Evolutionary conservation across 306 rosid genomes (phyloP), one percentile per base, ranked within the genome.

Genomic region (Datisca glomerata): DNA sequence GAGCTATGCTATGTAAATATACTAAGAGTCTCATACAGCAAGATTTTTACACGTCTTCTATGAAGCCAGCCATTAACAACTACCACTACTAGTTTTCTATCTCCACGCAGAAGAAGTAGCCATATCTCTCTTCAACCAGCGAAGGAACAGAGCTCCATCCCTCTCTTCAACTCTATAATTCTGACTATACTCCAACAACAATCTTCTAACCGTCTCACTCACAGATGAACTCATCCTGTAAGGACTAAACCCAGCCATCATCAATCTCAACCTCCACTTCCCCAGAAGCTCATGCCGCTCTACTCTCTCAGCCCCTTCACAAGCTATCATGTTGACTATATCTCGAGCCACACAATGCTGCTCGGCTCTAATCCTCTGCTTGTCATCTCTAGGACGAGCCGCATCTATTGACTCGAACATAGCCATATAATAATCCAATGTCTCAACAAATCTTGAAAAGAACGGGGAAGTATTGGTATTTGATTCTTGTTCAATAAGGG

Each of bases 391-490:
- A 12, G 65, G 41, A 8, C 65, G 28, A 18, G 68, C 72, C n/a
- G 32, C 93, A 16, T 89, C 95, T 12, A 89, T 75, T 0, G 95
- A 80, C 42, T 89, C 91, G 18, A 84, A 89, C 91, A 84, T 84
- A 7, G 98, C 98, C 4, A 70, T 60, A 33, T 89, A 84, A 18
- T 77, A 84, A 39, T 44, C 64, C 34, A 77, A 18, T 0, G 83
- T 74, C 86, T 89, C 98, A 8, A 17, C 21, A 63, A 89, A 89
- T 67, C 98, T 75, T 7, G 48, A 16, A 6, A 19, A 45, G 53
- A 89, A 89, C 11, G 98, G 74, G 11, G 95, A 84, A 41, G 98
- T 89, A 75, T 89, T 89, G 43, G 98, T 89, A 79, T 80, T 89
- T 14, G 95, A 83, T 44, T 89, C 98, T 63, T 89, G 98, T 72